Evolutionary conservation across 2,329 filamentous ascomycete genomes (phyloP).

Genomic region (Aspergillus glaucus): DNA sequence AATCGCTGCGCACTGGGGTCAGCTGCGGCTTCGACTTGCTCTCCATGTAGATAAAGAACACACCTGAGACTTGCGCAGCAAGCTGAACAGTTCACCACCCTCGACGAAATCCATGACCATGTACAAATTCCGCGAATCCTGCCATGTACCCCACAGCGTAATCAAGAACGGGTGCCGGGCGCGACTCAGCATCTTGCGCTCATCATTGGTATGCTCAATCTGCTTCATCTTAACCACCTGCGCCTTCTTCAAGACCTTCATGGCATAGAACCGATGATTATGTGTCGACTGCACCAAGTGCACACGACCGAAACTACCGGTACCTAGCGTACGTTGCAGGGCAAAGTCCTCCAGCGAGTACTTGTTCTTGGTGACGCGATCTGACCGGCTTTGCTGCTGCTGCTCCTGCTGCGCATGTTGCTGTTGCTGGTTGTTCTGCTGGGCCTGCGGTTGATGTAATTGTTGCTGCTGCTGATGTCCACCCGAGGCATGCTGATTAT

Average conservation of each 20-base stretch:
- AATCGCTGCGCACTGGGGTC: conserved; percentile 61
- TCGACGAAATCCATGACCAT: conserved; percentile 99
- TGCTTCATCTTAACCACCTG: conserved; percentile 99
- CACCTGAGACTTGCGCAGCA: conserved; percentile 87
- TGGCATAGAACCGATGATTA: conserved; percentile 95
- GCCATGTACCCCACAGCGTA: conserved; percentile 97
- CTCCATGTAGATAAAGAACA: conserved; percentile 25
- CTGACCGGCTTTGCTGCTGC: conserved; percentile 26
- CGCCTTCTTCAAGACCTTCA: conserved; percentile 97
- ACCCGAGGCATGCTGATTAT: conserved; percentile 23
- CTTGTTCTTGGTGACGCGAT: conserved; percentile 85
- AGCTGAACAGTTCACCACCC: conserved; percentile 91
- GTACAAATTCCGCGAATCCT: conserved; percentile 91
- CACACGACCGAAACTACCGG: conserved; percentile 92
- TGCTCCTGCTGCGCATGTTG: neutral
- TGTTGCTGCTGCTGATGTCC: conserved; percentile 5
- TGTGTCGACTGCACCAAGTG: conserved; percentile 97
- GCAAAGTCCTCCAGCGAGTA: conserved; percentile 89
- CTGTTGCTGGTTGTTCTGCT: neutral
- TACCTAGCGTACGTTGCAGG: conserved; percentile 85
- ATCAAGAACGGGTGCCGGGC: conserved; percentile 98
- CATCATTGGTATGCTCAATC: conserved; percentile 98
- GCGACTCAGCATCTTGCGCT: conserved; percentile 88
- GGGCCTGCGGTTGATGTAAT: neutral
- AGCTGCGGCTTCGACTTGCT: neutral